Conservation (phyloP, 2,329 filamentous ascomycete species). For the Sarocladium oryzae region DNA sequence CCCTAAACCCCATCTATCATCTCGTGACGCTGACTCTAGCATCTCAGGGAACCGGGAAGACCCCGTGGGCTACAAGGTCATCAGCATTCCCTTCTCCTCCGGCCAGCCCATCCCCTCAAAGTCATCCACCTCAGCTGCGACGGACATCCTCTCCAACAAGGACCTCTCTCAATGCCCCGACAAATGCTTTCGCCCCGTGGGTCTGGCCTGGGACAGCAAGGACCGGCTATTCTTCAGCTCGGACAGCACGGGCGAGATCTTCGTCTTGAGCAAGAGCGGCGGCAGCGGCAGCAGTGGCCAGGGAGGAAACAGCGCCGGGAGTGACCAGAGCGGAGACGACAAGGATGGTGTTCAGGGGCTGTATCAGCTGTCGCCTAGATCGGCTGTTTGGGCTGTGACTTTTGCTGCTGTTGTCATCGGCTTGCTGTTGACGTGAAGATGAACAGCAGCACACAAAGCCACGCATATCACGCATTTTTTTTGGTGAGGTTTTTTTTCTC, state of each 20-base stretch:
- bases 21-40: not conserved
- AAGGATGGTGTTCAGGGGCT: conserved; percentile 16
- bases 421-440: conserved; percentile 19
- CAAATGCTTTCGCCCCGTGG: conserved; percentile 57
- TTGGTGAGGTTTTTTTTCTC: too few species aligned
- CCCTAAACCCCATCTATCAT: not conserved
- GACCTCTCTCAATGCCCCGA: conserved; percentile 47
- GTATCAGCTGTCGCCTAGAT: conserved; percentile 16
- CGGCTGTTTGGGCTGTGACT: conserved; percentile 18
- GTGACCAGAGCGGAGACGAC: conserved; percentile 2
- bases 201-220: conserved; percentile 43
- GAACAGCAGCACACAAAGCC: too few species aligned
- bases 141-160: conserved; percentile 49
- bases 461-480: too few species aligned
- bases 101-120: conserved; percentile 34
- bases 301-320: conserved; percentile 11
- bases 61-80: conserved; percentile 41
- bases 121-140: conserved; percentile 39
- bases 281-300: conserved; percentile 10
- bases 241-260: conserved; percentile 61
- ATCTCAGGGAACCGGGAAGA: conserved; percentile 32
- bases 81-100: conserved; percentile 30
- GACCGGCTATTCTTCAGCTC: conserved; percentile 56
- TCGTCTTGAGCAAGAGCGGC: conserved; percentile 35
- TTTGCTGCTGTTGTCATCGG: conserved; percentile 22